phyloP scores from a whole-genome alignment of 306 rosid genomes.

The Castanea sativa region DNA sequence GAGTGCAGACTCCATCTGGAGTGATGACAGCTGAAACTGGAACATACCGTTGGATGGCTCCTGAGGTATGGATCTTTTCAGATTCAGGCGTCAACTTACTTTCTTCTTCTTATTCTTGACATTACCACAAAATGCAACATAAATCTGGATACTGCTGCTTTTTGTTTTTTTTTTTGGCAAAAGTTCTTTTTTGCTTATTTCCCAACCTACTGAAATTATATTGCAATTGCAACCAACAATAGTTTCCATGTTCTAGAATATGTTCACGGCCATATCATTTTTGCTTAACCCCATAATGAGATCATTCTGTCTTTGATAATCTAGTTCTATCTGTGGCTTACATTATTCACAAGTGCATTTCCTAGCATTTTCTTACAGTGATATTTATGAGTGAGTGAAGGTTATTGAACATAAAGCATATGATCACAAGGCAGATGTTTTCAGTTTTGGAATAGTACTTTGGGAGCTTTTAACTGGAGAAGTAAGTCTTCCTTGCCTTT shows the following conservation, averaged over 20 bases:
- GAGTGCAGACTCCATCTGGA: slow-evolving; percentile 93
- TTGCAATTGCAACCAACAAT: background rate
- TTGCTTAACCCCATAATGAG: background rate
- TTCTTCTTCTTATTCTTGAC: background rate
- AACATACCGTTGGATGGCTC: slow-evolving; percentile 99
- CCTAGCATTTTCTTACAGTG: slow-evolving; percentile 10
- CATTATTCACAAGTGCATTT: background rate
- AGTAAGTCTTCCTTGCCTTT: slow-evolving; percentile 45
- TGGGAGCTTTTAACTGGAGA: slow-evolving; percentile 99
- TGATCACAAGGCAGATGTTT: slow-evolving; percentile 93
- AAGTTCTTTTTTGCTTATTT: background rate
- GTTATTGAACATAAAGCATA: slow-evolving; percentile 99
- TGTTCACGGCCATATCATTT: background rate
- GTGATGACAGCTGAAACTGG: slow-evolving; percentile 99
- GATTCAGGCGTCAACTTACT: slow-evolving; percentile 6
- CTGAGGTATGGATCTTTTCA: slow-evolving; percentile 64
- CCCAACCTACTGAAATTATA: background rate
- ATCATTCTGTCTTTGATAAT: background rate
- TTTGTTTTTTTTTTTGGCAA: background rate
- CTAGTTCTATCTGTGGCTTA: background rate
- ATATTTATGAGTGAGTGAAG: slow-evolving; percentile 38
- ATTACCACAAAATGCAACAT: slow-evolving; percentile 9
- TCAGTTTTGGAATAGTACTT: slow-evolving; percentile 89
- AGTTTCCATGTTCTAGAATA: background rate
- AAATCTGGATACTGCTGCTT: background rate